phyloP scores from a whole-genome alignment of 345 rosid genomes.

The Pugionium dolabratum region DNA sequence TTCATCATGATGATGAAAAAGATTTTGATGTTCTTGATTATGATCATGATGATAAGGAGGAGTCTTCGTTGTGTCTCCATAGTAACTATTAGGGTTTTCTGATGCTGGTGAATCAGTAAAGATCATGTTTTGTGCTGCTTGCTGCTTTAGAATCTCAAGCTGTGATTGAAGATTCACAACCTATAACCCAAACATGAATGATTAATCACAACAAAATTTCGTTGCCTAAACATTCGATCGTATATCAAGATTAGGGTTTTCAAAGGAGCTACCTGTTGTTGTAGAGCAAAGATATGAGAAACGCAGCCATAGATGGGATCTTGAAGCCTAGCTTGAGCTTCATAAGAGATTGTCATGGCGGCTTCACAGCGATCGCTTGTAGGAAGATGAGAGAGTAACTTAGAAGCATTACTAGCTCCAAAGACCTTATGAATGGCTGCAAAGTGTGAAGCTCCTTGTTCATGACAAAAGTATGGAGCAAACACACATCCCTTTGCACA shows the following conservation, averaged over 20 bases:
- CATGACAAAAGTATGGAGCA: slow-evolving; percentile 95
- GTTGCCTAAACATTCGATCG: not conserved
- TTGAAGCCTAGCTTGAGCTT: slow-evolving; percentile 95
- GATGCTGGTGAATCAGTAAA: slow-evolving; percentile 49
- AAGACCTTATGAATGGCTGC: slow-evolving; percentile 94
- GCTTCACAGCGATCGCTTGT: slow-evolving; percentile 77
- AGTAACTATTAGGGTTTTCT: slow-evolving; percentile 55
- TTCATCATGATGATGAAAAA: slow-evolving; percentile 25
- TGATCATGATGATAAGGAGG: slow-evolving; percentile 30
- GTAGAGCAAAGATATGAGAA: slow-evolving; percentile 91
- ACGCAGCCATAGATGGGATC: slow-evolving; percentile 97
- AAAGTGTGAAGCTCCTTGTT: slow-evolving; percentile 88
- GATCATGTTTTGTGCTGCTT: slow-evolving; percentile 59
- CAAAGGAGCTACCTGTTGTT: slow-evolving; percentile 70
- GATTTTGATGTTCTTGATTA: slow-evolving; percentile 43
- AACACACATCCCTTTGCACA: slow-evolving; percentile 91
- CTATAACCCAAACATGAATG: slow-evolving; percentile 42
- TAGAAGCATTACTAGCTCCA: slow-evolving; percentile 96
- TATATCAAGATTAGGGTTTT: slow-evolving; percentile 32
- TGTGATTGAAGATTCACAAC: slow-evolving; percentile 87
- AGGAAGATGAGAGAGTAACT: slow-evolving; percentile 79
- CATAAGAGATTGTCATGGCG: slow-evolving; percentile 87
- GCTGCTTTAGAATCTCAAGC: slow-evolving; percentile 79
- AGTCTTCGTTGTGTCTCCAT: slow-evolving; percentile 41
- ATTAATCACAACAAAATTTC: not conserved